Percentiles rank a stretch among this genome's conserved stretches.
phyloP scores from a whole-genome alignment of 169 alveolate genomes.

The Plasmodium yoelii region DNA sequence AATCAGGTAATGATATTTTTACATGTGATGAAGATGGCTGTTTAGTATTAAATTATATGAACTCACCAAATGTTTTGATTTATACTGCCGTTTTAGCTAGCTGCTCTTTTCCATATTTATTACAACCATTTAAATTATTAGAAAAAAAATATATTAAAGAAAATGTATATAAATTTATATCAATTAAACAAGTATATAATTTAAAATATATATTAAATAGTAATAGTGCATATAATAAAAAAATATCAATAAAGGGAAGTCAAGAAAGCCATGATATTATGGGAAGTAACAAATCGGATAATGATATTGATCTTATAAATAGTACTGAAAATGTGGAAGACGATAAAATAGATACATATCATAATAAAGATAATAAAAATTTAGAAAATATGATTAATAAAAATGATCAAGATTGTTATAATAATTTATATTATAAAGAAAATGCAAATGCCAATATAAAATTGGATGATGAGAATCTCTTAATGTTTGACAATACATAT shows the following conservation, averaged over 20 bases:
- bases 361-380: not conserved
- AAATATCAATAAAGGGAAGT: not conserved
- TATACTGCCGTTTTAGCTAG: slow-evolving; percentile 87
- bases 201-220: slow-evolving; percentile 40
- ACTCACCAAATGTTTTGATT: slow-evolving; percentile 85
- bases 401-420: not conserved
- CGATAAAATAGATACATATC: not conserved
- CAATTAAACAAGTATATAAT: slow-evolving; percentile 42
- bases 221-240: slow-evolving; percentile 8
- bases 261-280: not conserved
- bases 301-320: not conserved
- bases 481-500: too few relatives aligned
- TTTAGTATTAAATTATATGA: slow-evolving; percentile 83
- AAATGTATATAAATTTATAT: slow-evolving; percentile 51
- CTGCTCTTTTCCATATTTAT: slow-evolving; percentile 84
- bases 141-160: slow-evolving; percentile 76
- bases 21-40: slow-evolving; percentile 77
- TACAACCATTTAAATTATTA: slow-evolving; percentile 78
- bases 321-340: not conserved
- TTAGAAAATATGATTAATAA: not conserved
- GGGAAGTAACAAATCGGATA: not conserved
- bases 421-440: not conserved
- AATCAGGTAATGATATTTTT: slow-evolving; percentile 65
- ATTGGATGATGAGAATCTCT: too few relatives aligned
- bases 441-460: too few relatives aligned